Evolutionary conservation across 2,329 filamentous ascomycete genomes (phyloP).

Genomic region (Fusarium neocosmosporiellum): DNA sequence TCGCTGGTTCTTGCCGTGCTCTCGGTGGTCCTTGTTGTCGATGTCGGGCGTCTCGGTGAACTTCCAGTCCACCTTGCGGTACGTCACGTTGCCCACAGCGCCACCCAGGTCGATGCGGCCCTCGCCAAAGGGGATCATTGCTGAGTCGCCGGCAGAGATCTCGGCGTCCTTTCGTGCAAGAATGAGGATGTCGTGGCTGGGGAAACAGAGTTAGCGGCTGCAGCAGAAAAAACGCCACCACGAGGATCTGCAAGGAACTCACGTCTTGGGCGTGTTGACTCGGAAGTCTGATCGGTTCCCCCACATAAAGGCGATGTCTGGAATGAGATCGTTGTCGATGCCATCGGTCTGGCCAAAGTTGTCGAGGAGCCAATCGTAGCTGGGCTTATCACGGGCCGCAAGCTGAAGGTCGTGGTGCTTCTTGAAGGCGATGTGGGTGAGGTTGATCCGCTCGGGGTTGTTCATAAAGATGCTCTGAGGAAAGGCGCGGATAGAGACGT

Average conservation of each 20-base stretch:
- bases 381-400: constrained; percentile 41
- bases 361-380: constrained; percentile 42
- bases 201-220: constrained; percentile 13
- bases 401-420: constrained; percentile 41
- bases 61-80: constrained; percentile 44
- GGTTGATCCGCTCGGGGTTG: constrained; percentile 36
- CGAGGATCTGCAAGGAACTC: constrained; percentile 11
- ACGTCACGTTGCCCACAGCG: constrained; percentile 40
- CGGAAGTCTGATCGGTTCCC: constrained; percentile 42
- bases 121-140: constrained; percentile 36
- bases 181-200: constrained; percentile 41
- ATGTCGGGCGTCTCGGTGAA: constrained; percentile 41
- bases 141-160: constrained; percentile 38
- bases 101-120: constrained; percentile 38
- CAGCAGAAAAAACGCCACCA: neutral
- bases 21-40: constrained; percentile 26
- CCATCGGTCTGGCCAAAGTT: constrained; percentile 32
- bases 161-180: constrained; percentile 41
- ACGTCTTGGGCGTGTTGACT: constrained; percentile 43
- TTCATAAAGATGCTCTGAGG: constrained; percentile 42
- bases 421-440: constrained; percentile 30
- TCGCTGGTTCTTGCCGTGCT: constrained; percentile 41
- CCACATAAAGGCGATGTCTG: constrained; percentile 45
- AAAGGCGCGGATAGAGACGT: constrained; percentile 40
- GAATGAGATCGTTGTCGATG: constrained; percentile 40